Percentiles rank a stretch among this genome's conserved stretches.
phyloP scores from a whole-genome alignment of 192 early-diverging fungal genomes.

The Podila epigama region DNA sequence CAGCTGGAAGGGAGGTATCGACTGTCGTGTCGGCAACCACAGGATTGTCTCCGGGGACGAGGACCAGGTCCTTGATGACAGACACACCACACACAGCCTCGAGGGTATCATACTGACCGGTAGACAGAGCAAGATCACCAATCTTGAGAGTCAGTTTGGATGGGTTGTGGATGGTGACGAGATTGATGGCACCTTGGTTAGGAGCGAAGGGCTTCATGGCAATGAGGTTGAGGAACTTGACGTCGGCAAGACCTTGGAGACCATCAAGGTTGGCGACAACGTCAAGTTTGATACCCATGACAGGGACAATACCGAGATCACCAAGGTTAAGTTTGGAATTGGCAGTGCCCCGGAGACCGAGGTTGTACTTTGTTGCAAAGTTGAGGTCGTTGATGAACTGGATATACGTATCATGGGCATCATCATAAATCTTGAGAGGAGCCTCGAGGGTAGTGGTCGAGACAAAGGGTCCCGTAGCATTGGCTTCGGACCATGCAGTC shows the following conservation, averaged over 20 bases:
- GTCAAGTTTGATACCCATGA: constrained; percentile 50
- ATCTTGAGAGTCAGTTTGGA: constrained; percentile 31
- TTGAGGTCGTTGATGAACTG: constrained; percentile 55
- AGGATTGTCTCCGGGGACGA: constrained; percentile 21
- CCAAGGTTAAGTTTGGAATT: constrained; percentile 42
- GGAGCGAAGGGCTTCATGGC: background rate
- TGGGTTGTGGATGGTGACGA: constrained; percentile 37
- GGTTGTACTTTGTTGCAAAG: constrained; percentile 15
- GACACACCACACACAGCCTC: too few relatives aligned
- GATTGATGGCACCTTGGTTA: background rate
- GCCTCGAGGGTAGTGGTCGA: constrained; percentile 46
- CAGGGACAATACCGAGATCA: constrained; percentile 44
- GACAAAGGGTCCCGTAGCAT: constrained; percentile 40
- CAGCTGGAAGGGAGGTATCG: background rate
- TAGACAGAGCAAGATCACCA: constrained; percentile 10
- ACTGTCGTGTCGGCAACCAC: background rate
- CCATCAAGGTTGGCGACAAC: constrained; percentile 43
- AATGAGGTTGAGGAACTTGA: background rate
- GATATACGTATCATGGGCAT: constrained; percentile 43
- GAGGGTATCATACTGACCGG: constrained; percentile 3
- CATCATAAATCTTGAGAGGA: constrained; percentile 5
- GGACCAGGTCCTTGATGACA: constrained; percentile 5
- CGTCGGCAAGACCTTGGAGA: constrained; percentile 19
- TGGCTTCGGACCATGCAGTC: constrained; percentile 10
- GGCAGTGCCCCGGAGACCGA: constrained; percentile 55